Evolutionary conservation across 495 filamentous ascomycete species (phyloP).

Genomic region (Glutinoglossum americanum): DNA sequence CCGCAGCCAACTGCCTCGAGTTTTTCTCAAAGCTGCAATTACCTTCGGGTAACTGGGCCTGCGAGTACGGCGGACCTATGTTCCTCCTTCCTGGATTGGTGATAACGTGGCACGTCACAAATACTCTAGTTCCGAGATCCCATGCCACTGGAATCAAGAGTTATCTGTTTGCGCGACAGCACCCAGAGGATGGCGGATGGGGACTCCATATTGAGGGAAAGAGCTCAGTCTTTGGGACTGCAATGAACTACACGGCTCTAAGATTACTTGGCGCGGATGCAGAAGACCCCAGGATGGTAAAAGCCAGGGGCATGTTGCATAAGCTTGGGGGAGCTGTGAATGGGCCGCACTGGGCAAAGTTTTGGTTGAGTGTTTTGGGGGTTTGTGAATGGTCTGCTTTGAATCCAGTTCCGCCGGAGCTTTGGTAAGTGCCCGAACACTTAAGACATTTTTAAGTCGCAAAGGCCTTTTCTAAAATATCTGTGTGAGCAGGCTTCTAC

Average conservation of each 20-base stretch:
- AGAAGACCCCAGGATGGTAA: conserved; percentile 69
- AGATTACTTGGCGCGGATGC: conserved; percentile 74
- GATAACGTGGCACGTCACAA: conserved; percentile 75
- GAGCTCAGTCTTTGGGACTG: conserved; percentile 74
- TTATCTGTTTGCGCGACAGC: conserved; percentile 74
- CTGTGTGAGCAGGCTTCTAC: conserved; percentile 38
- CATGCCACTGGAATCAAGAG: conserved; percentile 77
- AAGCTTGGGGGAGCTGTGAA: conserved; percentile 67
- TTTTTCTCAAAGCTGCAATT: conserved; percentile 87
- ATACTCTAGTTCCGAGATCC: conserved; percentile 65
- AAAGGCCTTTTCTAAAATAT: neutral
- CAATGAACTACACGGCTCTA: conserved; percentile 71
- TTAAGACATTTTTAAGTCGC: neutral
- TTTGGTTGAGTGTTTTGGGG: conserved; percentile 69
- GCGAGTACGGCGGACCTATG: conserved; percentile 82
- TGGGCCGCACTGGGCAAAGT: conserved; percentile 88
- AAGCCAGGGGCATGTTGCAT: conserved; percentile 65
- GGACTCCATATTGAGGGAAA: conserved; percentile 93
- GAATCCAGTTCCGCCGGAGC: conserved; percentile 78
- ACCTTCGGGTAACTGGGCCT: conserved; percentile 79
- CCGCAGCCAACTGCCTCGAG: conserved; percentile 59
- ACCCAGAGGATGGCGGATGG: conserved; percentile 87
- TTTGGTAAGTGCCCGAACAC: conserved; percentile 36
- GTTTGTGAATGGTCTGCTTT: conserved; percentile 79
- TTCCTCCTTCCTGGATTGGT: conserved; percentile 77